A percentile compares a stretch with the other conserved stretches of the same genome.
These are phyloP conservation scores for Globisporangium apiculatum DNA, from an alignment of 352 stramenopile genomes.

Conservation along the genomic window DNA sequence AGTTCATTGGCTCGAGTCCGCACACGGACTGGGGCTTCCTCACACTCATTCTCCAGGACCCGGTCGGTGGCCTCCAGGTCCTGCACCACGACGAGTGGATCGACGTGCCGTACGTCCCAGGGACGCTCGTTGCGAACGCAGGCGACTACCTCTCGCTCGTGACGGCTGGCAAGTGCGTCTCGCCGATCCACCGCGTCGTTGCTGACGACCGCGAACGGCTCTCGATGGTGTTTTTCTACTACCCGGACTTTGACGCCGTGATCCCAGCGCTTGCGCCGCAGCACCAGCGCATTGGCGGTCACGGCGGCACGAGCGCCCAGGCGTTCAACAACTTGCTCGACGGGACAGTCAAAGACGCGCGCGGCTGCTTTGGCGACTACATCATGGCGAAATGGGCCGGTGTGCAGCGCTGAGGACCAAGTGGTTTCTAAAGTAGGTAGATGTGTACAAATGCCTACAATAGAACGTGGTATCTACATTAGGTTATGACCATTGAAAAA, in stretches of 20 bases:
- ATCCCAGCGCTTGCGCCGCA: slow-evolving; percentile 33
- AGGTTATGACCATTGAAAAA: too few species aligned
- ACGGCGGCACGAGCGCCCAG: slow-evolving; percentile 19
- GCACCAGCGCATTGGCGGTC: slow-evolving; percentile 32
- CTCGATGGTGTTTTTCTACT: slow-evolving; percentile 85
- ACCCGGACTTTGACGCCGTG: slow-evolving; percentile 69
- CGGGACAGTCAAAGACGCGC: slow-evolving; percentile 41
- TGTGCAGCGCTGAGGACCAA: slow-evolving; percentile 13
- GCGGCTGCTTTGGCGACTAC: slow-evolving; percentile 72
- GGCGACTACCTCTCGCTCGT: slow-evolving; percentile 81
- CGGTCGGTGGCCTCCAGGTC: slow-evolving; percentile 61
- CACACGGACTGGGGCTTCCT: slow-evolving; percentile 84
- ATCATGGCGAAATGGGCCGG: slow-evolving; percentile 78
- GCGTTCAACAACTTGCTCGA: slow-evolving; percentile 74
- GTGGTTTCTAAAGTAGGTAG: too few species aligned
- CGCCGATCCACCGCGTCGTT: slow-evolving; percentile 69
- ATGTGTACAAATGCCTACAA: too few species aligned
- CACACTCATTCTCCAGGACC: slow-evolving; percentile 79
- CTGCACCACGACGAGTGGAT: slow-evolving; percentile 65
- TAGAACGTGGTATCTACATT: too few species aligned
- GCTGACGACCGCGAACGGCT: slow-evolving; percentile 64
- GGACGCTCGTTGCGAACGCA: slow-evolving; percentile 67
- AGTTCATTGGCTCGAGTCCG: slow-evolving; percentile 77
- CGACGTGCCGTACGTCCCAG: slow-evolving; percentile 64
- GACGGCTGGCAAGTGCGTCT: slow-evolving; percentile 53